These are phyloP conservation scores for Vitellaria paradoxa DNA, from an alignment of 179 eudicot species.

Conservation along the genomic window DNA sequence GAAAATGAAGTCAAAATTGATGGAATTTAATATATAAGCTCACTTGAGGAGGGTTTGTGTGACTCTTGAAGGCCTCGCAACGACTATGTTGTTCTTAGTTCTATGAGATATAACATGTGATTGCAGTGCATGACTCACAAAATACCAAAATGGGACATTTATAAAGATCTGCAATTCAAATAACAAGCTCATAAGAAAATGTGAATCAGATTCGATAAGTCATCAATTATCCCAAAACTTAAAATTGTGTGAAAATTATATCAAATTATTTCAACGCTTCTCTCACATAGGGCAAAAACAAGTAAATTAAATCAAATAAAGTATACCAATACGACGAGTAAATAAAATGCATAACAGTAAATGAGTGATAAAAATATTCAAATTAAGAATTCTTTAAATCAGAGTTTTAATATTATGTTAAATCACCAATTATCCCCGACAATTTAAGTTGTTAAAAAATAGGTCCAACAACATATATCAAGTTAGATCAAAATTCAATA, in stretches of 20 bases:
- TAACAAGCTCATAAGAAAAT: neutral
- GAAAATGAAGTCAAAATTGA: neutral
- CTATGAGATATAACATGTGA: constrained; percentile 50
- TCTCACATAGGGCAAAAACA: too few species aligned
- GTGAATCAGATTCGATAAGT: neutral
- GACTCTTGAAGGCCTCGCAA: constrained; percentile 63
- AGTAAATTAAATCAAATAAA: too few species aligned
- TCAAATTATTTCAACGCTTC: too few species aligned
- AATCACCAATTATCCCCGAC: too few species aligned
- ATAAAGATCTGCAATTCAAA: constrained; percentile 50
- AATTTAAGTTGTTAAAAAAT: too few species aligned
- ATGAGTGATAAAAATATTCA: too few species aligned
- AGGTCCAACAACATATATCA: neutral
- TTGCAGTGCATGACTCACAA: constrained; percentile 55
- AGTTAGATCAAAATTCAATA: neutral
- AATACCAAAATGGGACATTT: constrained; percentile 81
- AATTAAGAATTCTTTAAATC: too few species aligned
- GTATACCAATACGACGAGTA: too few species aligned
- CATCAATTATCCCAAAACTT: too few species aligned
- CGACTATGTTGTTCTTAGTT: constrained; percentile 64
- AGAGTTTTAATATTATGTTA: too few species aligned
- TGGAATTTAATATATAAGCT: constrained; percentile 12
- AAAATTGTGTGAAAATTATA: too few species aligned
- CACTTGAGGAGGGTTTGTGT: constrained; percentile 80
- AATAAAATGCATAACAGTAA: too few species aligned